Conservation (phyloP, 148 eudicot species). For the Suaeda aralocaspica region DNA sequence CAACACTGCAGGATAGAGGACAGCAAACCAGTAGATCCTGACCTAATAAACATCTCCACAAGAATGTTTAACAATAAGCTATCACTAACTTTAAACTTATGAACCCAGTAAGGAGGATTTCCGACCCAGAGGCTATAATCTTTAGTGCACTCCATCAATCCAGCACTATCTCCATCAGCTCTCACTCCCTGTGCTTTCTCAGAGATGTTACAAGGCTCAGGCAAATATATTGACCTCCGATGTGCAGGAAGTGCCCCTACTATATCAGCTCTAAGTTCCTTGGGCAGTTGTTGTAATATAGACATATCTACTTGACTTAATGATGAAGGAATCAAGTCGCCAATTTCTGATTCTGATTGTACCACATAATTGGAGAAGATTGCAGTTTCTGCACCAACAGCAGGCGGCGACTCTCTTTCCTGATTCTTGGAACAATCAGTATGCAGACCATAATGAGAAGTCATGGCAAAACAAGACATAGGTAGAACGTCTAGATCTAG, state of each 20-base stretch:
- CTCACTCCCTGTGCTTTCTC: constrained; percentile 12
- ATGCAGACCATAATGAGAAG: constrained; percentile 24
- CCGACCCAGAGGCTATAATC: constrained; percentile 58
- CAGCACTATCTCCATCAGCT: constrained; percentile 18
- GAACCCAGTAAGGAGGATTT: constrained; percentile 83
- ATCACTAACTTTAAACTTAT: constrained; percentile 46
- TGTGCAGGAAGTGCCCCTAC: constrained; percentile 66
- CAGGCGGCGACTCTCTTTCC: constrained; percentile 26
- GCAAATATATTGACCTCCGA: constrained; percentile 33
- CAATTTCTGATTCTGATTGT: constrained; percentile 25
- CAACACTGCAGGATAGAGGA: constrained; percentile 59
- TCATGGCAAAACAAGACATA: constrained; percentile 8
- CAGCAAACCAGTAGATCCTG: constrained; percentile 46
- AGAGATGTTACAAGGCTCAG: constrained; percentile 24
- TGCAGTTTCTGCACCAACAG: constrained; percentile 29
- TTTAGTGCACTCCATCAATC: constrained; percentile 24
- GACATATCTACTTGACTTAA: constrained; percentile 81
- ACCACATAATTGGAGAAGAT: constrained; percentile 17
- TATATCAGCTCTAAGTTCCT: constrained; percentile 73
- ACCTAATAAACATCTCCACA: constrained; percentile 44
- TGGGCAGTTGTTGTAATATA: constrained; percentile 72
- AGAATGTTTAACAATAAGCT: constrained; percentile 44
- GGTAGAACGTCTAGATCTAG: background rate
- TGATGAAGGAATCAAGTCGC: constrained; percentile 72
- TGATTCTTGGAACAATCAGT: constrained; percentile 20